Evolutionary conservation across 257 asterid genomes (phyloP).

Genomic region (Solanum rostratum): DNA sequence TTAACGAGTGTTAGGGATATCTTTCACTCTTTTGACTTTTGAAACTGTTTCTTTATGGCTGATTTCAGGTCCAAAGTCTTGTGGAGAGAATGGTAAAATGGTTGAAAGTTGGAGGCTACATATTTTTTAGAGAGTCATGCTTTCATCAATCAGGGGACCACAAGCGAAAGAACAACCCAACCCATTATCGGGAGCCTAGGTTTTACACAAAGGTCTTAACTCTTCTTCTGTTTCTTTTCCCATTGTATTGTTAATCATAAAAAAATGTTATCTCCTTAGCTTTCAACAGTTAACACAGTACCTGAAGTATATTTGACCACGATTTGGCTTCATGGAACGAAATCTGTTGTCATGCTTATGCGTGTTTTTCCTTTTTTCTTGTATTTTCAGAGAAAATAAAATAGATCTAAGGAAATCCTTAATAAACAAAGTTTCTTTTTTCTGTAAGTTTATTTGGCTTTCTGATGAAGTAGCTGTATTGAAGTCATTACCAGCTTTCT

Average conservation of each 20-base stretch:
- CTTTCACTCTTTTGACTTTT: background rate
- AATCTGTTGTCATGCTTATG: background rate
- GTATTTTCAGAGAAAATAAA: background rate
- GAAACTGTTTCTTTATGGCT: background rate
- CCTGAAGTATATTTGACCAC: background rate
- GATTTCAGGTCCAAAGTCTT: constrained; percentile 60
- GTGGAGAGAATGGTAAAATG: constrained; percentile 72
- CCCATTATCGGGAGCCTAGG: constrained; percentile 95
- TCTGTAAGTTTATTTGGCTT: background rate
- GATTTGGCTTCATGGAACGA: background rate
- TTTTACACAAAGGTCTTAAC: constrained; percentile 73
- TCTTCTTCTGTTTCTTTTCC: background rate
- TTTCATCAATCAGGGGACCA: constrained; percentile 96
- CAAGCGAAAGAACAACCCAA: constrained; percentile 78
- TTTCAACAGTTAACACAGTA: background rate
- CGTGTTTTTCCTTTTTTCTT: background rate
- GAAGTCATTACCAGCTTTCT: background rate
- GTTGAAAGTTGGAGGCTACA: constrained; percentile 90
- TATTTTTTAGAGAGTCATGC: constrained; percentile 93
- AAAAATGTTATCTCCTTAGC: background rate
- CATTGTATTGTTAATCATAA: background rate
- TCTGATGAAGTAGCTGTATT: background rate
- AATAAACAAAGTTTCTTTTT: background rate
- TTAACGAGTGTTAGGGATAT: background rate
- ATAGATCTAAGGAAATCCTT: background rate